These are phyloP conservation scores for Coemansia biformis DNA, from an alignment of 192 early-diverging fungal species.

Conservation along the genomic window DNA sequence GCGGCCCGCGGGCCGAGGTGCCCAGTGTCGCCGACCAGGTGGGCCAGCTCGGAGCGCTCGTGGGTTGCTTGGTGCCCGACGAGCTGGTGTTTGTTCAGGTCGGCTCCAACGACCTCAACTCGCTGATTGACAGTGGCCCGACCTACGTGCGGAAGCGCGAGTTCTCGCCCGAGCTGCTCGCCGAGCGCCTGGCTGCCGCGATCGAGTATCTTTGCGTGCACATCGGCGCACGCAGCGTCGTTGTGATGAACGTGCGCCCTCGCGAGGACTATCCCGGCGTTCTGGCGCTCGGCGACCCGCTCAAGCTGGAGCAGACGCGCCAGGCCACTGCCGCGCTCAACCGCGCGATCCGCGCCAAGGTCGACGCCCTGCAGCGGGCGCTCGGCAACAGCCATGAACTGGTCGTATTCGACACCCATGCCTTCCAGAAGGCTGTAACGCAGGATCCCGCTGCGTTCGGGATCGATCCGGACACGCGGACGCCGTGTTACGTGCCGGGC, in stretches of 20 bases:
- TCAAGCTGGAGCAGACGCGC: conserved; percentile 2
- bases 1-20: conserved; percentile 15
- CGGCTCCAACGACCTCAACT: conserved; percentile 45
- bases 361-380: conserved; percentile 12
- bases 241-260: conserved; percentile 43
- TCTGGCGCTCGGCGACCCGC: conserved; percentile 15
- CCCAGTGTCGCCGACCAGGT: conserved; percentile 29
- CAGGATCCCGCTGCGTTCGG: conserved; percentile 9
- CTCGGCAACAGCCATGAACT: conserved; percentile 14
- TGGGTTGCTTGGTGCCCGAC: conserved; percentile 5
- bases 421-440: conserved; percentile 23
- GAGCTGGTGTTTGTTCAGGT: conserved; percentile 44
- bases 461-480: conserved; percentile 15
- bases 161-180: conserved; percentile 25
- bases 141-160: conserved; percentile 12
- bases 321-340: conserved; percentile 22
- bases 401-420: conserved; percentile 34
- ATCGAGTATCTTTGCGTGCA: conserved; percentile 17
- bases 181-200: conserved; percentile 8
- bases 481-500: conserved; percentile 7
- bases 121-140: conserved; percentile 17
- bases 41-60: conserved; percentile 2
- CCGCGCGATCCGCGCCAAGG: conserved; percentile 6
- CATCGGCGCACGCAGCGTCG: conserved; percentile 14
- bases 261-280: conserved; percentile 40